These are phyloP conservation scores for Gossypium turneri DNA, from an alignment of 345 rosid species.

Conservation along the genomic window DNA sequence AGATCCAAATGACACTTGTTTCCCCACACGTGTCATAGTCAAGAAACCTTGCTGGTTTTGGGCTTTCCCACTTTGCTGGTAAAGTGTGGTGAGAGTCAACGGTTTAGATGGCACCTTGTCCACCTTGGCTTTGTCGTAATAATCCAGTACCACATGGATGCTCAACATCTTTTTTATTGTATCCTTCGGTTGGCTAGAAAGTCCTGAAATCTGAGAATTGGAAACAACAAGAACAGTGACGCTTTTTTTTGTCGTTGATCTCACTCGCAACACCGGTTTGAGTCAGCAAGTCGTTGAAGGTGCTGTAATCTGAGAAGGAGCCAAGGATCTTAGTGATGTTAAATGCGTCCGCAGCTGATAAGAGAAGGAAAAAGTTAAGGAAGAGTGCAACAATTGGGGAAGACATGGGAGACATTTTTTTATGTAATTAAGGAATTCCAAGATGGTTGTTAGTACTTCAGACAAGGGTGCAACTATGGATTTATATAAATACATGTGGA, in stretches of 20 bases:
- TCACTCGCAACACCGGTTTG: neutral
- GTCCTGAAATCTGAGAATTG: neutral
- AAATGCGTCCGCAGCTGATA: neutral
- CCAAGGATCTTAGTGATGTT: constrained; percentile 1
- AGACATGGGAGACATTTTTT: neutral
- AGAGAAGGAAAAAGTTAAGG: neutral
- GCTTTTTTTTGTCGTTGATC: neutral
- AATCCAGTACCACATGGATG: constrained; percentile 10
- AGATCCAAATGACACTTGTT: neutral
- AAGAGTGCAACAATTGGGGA: neutral
- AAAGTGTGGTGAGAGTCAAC: neutral
- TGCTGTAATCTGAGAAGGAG: neutral
- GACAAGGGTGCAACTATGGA: neutral
- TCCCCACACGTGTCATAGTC: neutral
- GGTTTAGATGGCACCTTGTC: neutral
- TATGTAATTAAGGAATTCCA: neutral
- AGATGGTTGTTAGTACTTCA: too few species aligned
- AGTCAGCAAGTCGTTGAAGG: neutral
- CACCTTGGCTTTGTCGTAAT: neutral
- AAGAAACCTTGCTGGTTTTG: constrained; percentile 7
- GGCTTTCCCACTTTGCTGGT: constrained; percentile 7
- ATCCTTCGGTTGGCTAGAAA: neutral
- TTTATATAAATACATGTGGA: neutral
- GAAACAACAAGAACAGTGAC: neutral
- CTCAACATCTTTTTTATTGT: neutral